Evolutionary conservation across 1,284 basidiomycete species (phyloP).

Genomic region (Austropuccinia psidii): DNA sequence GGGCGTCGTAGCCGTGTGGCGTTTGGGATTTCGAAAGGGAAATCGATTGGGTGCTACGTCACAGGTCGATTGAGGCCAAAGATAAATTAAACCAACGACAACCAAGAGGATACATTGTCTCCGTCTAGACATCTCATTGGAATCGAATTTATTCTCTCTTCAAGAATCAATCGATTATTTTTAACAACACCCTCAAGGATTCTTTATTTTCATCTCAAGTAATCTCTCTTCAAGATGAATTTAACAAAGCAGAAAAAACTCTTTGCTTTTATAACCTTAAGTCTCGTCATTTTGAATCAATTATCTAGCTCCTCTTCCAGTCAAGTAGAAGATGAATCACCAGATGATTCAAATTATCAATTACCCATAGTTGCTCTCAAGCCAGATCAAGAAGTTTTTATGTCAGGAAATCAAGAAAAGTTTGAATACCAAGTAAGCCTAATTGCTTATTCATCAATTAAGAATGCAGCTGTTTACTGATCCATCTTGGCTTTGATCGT

Average conservation of each 20-base stretch:
- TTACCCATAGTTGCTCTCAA: conserved; percentile 17
- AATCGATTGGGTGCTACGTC: no score
- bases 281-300: conserved; percentile 7
- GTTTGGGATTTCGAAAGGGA: no score
- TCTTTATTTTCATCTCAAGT: no score
- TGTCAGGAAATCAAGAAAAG: conserved; percentile 30
- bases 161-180: no score
- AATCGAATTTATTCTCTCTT: no score
- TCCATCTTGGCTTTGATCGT: background rate
- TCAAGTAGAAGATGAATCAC: background rate
- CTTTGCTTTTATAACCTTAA: conserved; percentile 10
- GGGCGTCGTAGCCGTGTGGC: no score
- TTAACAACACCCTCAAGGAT: no score
- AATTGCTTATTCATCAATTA: background rate
- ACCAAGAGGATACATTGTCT: no score
- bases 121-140: no score
- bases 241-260: conserved; percentile 1
- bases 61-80: no score
- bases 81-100: no score
- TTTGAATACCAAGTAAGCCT: conserved; percentile 31
- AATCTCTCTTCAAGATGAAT: conserved; percentile 7
- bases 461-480: background rate
- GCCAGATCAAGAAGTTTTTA: conserved; percentile 33
- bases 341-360: background rate
- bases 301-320: background rate